Evolutionary conservation across 805 yeast genomes (phyloP).

Genomic region (Ogataea paraovalis): DNA sequence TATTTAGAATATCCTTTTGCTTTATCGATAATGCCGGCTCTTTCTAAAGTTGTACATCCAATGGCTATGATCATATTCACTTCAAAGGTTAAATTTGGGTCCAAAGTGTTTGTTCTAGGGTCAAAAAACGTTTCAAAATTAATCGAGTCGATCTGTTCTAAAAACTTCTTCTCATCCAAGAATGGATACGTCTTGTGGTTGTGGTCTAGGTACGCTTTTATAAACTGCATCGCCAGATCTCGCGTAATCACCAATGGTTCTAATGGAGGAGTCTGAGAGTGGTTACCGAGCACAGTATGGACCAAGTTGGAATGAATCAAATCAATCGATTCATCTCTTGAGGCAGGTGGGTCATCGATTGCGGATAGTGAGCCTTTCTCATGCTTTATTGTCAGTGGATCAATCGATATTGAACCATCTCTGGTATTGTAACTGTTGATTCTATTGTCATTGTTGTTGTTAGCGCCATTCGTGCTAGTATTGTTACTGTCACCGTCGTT

Average conservation of each 20-base stretch:
- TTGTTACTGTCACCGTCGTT: background rate
- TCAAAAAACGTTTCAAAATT: conserved; percentile 19
- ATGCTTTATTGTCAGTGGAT: background rate
- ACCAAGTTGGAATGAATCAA: conserved; percentile 12
- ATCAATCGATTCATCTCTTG: conserved; percentile 7
- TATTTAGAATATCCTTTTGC: conserved; percentile 37
- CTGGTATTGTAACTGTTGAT: background rate
- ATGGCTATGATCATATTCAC: conserved; percentile 50
- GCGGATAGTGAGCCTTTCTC: background rate
- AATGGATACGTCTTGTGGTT: conserved; percentile 43
- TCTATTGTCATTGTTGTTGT: background rate
- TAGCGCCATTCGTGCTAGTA: background rate
- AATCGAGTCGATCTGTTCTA: conserved; percentile 26
- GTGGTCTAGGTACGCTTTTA: conserved; percentile 43
- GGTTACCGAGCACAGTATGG: conserved; percentile 24
- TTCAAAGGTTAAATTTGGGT: conserved; percentile 38
- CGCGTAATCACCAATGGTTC: conserved; percentile 20
- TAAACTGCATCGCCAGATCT: conserved; percentile 31
- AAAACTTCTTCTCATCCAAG: conserved; percentile 36
- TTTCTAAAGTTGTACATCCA: conserved; percentile 48
- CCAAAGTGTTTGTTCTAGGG: conserved; percentile 10
- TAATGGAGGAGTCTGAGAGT: conserved; percentile 27
- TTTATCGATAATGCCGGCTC: conserved; percentile 34
- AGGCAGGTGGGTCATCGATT: background rate
- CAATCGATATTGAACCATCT: background rate